phyloP scores from a whole-genome alignment of 2,329 filamentous ascomycete genomes.

The Herpotrichia juniperi region DNA sequence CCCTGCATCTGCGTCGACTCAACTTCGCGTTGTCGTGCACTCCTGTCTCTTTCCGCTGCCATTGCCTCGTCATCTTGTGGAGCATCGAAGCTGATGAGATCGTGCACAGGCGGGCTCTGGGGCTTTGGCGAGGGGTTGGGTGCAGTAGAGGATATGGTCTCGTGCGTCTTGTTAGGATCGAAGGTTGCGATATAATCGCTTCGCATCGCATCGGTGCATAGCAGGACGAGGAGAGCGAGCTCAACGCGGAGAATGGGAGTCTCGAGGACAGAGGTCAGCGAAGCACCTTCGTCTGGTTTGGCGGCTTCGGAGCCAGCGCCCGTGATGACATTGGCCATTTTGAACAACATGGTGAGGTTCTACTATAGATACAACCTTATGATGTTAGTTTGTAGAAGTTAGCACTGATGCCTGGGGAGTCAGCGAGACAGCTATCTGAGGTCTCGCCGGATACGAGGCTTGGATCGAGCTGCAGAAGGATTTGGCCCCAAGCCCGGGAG shows the following conservation, averaged over 20 bases:
- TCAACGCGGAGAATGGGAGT: slow-evolving; percentile 50
- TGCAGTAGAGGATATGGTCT: slow-evolving; percentile 12
- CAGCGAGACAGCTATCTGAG: slow-evolving; percentile 34
- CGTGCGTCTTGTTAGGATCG: slow-evolving; percentile 28
- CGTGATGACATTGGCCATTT: slow-evolving; percentile 27
- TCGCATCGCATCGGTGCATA: slow-evolving; percentile 54
- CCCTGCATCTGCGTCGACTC: slow-evolving; percentile 61
- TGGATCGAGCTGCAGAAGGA: slow-evolving; percentile 53
- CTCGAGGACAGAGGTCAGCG: slow-evolving; percentile 45
- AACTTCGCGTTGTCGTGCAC: slow-evolving; percentile 54
- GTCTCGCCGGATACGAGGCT: slow-evolving; percentile 56
- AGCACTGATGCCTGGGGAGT: slow-evolving; percentile 39
- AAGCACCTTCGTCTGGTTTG: slow-evolving; percentile 33
- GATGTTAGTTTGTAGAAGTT: slow-evolving; percentile 43
- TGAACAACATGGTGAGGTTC: slow-evolving; percentile 21
- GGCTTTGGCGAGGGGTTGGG: slow-evolving; percentile 13
- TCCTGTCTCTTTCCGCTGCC: slow-evolving; percentile 19
- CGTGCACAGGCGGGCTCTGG: slow-evolving; percentile 12
- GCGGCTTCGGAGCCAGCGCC: slow-evolving; percentile 21
- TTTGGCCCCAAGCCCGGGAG: slow-evolving; percentile 31
- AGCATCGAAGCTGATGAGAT: slow-evolving; percentile 39
- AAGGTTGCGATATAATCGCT: slow-evolving; percentile 32
- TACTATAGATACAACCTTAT: neutral
- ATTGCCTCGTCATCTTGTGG: slow-evolving; percentile 30
- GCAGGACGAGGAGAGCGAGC: slow-evolving; percentile 53